These are phyloP conservation scores for Starmerella vaccinii DNA, from an alignment of 805 yeast species.

Conservation along the genomic window DNA sequence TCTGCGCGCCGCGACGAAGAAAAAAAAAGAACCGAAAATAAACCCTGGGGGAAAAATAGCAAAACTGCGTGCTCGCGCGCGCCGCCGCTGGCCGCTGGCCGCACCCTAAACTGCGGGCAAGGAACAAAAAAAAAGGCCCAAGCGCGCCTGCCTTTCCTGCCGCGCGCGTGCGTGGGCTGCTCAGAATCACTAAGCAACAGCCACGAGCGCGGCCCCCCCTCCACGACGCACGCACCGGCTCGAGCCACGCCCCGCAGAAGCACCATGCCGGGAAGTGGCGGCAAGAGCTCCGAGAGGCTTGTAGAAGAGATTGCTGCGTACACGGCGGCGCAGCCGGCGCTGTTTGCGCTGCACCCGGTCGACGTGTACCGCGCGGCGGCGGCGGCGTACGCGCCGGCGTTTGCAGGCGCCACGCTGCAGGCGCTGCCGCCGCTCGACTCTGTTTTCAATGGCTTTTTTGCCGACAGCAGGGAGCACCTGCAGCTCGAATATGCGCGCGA, in stretches of 20 bases:
- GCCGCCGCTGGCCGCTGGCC: not conserved
- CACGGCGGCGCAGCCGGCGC: slow-evolving; percentile 17
- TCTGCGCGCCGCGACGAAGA: too few species aligned
- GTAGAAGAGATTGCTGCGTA: slow-evolving; percentile 28
- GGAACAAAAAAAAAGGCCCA: too few species aligned
- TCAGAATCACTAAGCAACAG: slow-evolving; percentile 3
- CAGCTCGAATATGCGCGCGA: slow-evolving; percentile 17
- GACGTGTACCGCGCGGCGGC: slow-evolving; percentile 8
- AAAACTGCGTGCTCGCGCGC: too few species aligned
- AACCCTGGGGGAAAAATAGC: too few species aligned
- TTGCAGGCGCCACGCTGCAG: slow-evolving; percentile 3
- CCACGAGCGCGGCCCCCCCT: not conserved
- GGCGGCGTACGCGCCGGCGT: not conserved
- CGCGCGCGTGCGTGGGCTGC: not conserved
- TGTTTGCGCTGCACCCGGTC: slow-evolving; percentile 13
- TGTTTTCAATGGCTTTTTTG: slow-evolving; percentile 18
- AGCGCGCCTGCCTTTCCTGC: not conserved
- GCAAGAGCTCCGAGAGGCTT: slow-evolving; percentile 23
- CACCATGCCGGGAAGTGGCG: slow-evolving; percentile 17
- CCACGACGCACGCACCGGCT: too few species aligned
- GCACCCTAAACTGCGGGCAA: not conserved
- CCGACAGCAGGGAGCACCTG: slow-evolving; percentile 22
- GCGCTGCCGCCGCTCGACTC: slow-evolving; percentile 4
- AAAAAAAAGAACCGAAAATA: too few species aligned
- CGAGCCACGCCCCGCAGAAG: not conserved